Conservation (phyloP, 2,329 filamentous ascomycete species). For the Aspergillus fumigatus region DNA sequence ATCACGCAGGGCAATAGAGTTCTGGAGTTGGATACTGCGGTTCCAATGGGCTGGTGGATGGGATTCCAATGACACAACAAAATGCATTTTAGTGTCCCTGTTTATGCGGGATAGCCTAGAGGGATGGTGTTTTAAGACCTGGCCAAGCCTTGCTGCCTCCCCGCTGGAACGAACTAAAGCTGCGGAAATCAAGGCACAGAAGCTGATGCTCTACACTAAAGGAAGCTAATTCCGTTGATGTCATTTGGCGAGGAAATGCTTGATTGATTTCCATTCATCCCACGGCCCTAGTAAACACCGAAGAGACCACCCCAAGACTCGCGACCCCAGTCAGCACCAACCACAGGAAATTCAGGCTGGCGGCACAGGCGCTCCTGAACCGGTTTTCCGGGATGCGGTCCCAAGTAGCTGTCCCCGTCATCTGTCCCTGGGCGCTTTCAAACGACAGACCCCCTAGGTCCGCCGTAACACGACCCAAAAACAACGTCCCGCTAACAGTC, state of each 20-base stretch:
- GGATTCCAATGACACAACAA: no score
- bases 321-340: constrained; percentile 22
- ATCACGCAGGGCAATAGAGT: neutral
- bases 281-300: neutral
- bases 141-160: neutral
- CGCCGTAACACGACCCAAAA: constrained; percentile 38
- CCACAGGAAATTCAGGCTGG: constrained; percentile 24
- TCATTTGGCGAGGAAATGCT: neutral
- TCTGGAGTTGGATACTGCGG: neutral
- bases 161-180: neutral
- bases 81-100: no score
- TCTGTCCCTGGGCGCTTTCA: constrained; percentile 9
- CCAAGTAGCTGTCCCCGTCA: constrained; percentile 13
- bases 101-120: no score
- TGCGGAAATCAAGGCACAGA: neutral
- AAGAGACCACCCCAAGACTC: constrained; percentile 19
- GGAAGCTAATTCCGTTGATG: neutral
- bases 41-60: neutral
- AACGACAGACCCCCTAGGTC: constrained; percentile 18
- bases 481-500: constrained; percentile 36
- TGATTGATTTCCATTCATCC: neutral
- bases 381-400: constrained; percentile 12
- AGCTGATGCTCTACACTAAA: no score
- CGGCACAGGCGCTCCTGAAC: constrained; percentile 13
- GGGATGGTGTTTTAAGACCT: no score